Evolutionary conservation across 2,329 filamentous ascomycete species (phyloP).

Genomic region (Pseudogymnoascus sp.): DNA sequence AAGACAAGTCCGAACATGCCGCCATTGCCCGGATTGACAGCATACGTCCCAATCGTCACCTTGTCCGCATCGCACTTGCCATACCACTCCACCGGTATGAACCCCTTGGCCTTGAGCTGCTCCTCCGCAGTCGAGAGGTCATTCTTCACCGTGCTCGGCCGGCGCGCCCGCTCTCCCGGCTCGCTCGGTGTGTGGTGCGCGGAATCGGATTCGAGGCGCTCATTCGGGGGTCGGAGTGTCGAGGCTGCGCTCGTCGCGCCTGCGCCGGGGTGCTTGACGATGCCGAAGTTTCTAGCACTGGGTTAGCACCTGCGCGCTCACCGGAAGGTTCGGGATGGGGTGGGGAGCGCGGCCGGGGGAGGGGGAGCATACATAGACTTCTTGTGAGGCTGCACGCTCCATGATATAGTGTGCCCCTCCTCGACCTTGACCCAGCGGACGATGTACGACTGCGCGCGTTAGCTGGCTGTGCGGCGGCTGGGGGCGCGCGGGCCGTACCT

Average conservation of each 20-base stretch:
- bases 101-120: slow-evolving; percentile 56
- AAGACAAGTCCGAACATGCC: slow-evolving; percentile 97
- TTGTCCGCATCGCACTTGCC: slow-evolving; percentile 96
- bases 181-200: not conserved
- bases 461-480: not conserved
- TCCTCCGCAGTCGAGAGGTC: slow-evolving; percentile 54
- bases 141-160: slow-evolving; percentile 42
- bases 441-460: slow-evolving; percentile 70
- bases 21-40: slow-evolving; percentile 63
- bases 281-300: slow-evolving; percentile 70
- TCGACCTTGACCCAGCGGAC: slow-evolving; percentile 94
- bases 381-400: slow-evolving; percentile 96
- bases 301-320: not conserved
- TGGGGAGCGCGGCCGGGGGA: not conserved
- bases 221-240: not conserved
- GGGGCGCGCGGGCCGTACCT: slow-evolving; percentile 46
- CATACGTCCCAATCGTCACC: slow-evolving; percentile 81
- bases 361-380: slow-evolving; percentile 68
- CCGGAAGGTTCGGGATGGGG: slow-evolving; percentile 2
- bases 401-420: slow-evolving; percentile 85
- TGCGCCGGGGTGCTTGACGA: slow-evolving; percentile 90
- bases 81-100: slow-evolving; percentile 70
- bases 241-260: slow-evolving; percentile 27
- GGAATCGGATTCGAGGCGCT: not conserved
- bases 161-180: slow-evolving; percentile 31